Evolutionary conservation across 164 flowering plant genomes (phyloP).

Genomic region (Liquidambar formosana): DNA sequence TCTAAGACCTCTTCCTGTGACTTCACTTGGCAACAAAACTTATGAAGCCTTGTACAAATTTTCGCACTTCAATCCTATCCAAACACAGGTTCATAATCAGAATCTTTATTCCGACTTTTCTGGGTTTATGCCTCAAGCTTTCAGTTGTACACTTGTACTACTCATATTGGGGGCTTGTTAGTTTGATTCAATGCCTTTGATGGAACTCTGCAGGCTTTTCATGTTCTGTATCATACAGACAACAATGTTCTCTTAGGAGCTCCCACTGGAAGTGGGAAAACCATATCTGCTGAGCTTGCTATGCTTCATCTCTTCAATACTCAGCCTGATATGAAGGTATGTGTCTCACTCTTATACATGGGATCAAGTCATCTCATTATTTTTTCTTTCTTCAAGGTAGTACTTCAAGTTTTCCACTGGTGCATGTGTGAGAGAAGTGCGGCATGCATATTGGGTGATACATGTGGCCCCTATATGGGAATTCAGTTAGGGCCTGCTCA

Average conservation of each 20-base stretch:
- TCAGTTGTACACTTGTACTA: conserved; percentile 1
- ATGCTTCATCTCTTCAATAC: conserved; percentile 93
- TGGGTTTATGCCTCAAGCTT: background rate
- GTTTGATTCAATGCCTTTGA: conserved; percentile 3
- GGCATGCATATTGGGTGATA: too few relatives aligned
- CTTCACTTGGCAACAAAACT: conserved; percentile 68
- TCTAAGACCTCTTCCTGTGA: conserved; percentile 88
- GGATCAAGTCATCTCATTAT: too few relatives aligned
- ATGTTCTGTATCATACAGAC: conserved; percentile 87
- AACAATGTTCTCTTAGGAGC: conserved; percentile 94
- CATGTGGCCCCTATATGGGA: too few relatives aligned
- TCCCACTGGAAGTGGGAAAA: conserved; percentile 99
- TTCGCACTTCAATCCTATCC: conserved; percentile 98
- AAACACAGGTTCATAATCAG: conserved; percentile 74
- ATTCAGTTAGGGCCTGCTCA: too few relatives aligned
- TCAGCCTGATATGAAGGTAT: conserved; percentile 98
- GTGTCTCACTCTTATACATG: background rate
- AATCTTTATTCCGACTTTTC: background rate
- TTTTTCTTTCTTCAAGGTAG: background rate
- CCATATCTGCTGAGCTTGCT: conserved; percentile 99
- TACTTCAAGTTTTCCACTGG: background rate
- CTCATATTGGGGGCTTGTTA: background rate
- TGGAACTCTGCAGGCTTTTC: conserved; percentile 69
- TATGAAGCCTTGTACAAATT: conserved; percentile 81
- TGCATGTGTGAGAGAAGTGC: too few relatives aligned